Base-by-base conservation (phyloP, 768 basidiomycete genomes). In the Infundibulicybe gibba region DNA sequence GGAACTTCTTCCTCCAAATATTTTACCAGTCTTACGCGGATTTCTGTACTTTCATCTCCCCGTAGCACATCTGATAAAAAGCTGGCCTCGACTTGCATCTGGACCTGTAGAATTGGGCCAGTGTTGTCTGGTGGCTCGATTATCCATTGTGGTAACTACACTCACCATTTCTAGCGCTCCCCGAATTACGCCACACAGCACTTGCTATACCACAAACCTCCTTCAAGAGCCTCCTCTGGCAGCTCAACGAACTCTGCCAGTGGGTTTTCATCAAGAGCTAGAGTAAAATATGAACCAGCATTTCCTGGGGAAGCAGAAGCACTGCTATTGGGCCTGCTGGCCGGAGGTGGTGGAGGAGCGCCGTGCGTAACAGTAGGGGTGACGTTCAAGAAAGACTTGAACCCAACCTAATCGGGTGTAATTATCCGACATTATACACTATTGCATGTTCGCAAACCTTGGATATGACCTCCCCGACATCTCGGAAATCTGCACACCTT, bases 131-230 rank as follows among this genome's bases (percentile, higher is more conserved):
- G 6, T 14, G 17, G 35, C 6, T 38, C n/a, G 35, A 19, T 38
- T 10, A 38, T 10, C 17, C 35, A 38, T 4, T 38, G 10, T 38
- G 4, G 10, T n/a, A 14, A 38, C 6, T 10, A 3, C 16, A 65
- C 77, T 51, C 58, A 97, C 97, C 97, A 99, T 98, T 71, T 99
- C 97, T 43, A 99, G 64, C 32, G 94, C 82, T 3, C 97, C 97
- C 44, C 94, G 73, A 41, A 98, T 65, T 6, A 98, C 95, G 4
- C 97, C 97, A 58, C 94, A 95, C 1, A 97, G 71, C 37, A 98
- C 86, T 98, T 98, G 66, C 90, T 94, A 64, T 94, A 98, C 91
- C 93, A 97, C 32, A 99, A 67, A 1, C 93, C 94, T 14, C 92
- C 92, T 59, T 95, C 90, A 20, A 94, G 70, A 2, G 81, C 93